These are phyloP conservation scores for Filobasidium floriforme DNA, from an alignment of 768 basidiomycete species.

Conservation along the genomic window DNA sequence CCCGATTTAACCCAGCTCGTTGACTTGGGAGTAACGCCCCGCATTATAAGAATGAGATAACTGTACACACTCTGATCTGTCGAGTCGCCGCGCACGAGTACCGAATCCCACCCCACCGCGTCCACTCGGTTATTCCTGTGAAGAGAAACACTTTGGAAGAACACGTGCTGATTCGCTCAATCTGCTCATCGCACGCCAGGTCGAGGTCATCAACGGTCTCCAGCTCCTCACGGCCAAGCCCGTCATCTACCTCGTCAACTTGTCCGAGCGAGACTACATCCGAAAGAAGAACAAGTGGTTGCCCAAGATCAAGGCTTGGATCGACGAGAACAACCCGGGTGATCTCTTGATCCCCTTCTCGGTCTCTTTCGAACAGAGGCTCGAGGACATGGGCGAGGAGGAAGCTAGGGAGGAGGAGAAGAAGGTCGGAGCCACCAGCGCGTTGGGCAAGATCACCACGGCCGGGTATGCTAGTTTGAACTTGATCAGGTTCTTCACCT, in stretches of 20 bases:
- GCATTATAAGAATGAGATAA: slow-evolving; percentile 57
- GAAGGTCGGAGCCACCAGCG: slow-evolving; percentile 58
- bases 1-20: slow-evolving; percentile 92
- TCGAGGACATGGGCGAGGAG: slow-evolving; percentile 60
- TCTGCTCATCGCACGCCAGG: slow-evolving; percentile 22
- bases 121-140: slow-evolving; percentile 5
- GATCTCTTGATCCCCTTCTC: slow-evolving; percentile 95
- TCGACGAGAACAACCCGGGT: slow-evolving; percentile 91
- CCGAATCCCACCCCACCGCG: slow-evolving; percentile 1
- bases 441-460: slow-evolving; percentile 86
- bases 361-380: slow-evolving; percentile 86
- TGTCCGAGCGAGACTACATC: slow-evolving; percentile 86
- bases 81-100: no score
- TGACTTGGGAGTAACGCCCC: slow-evolving; percentile 86
- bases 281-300: slow-evolving; percentile 99
- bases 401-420: slow-evolving; percentile 67
- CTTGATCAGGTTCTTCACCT: slow-evolving; percentile 95
- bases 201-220: slow-evolving; percentile 50
- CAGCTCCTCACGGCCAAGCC: slow-evolving; percentile 91
- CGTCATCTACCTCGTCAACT: slow-evolving; percentile 94
- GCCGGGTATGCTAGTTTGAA: slow-evolving; percentile 52
- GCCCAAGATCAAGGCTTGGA: slow-evolving; percentile 96
- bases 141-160: neutral
- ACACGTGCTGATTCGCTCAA: neutral
- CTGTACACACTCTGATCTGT: slow-evolving; percentile 36